These are phyloP conservation scores for Jamesozyma jinghongensis DNA, from an alignment of 805 yeast genomes.

Conservation along the genomic window DNA sequence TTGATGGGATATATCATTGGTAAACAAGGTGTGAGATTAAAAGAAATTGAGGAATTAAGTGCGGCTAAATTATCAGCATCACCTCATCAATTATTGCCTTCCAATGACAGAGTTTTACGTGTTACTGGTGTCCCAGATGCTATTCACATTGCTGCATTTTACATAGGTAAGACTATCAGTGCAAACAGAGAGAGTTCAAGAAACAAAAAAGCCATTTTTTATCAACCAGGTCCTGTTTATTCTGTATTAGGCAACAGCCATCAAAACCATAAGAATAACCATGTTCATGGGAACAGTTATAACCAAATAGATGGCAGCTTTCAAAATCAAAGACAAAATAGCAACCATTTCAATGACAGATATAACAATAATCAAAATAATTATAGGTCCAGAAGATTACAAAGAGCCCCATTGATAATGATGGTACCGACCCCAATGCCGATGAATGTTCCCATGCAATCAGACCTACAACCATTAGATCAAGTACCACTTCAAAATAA, in stretches of 20 bases:
- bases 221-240: slow-evolving; percentile 25
- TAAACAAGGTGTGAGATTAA: slow-evolving; percentile 58
- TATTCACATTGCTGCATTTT: slow-evolving; percentile 72
- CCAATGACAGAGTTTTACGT: slow-evolving; percentile 66
- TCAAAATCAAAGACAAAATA: not conserved
- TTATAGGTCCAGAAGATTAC: slow-evolving; percentile 12
- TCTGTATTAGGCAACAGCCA: slow-evolving; percentile 17
- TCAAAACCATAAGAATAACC: not conserved
- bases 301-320: not conserved
- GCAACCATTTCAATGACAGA: slow-evolving; percentile 1
- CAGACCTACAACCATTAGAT: slow-evolving; percentile 3
- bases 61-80: slow-evolving; percentile 72
- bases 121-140: slow-evolving; percentile 80
- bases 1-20: slow-evolving; percentile 78
- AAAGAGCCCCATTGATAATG: slow-evolving; percentile 11
- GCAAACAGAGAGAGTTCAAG: slow-evolving; percentile 44
- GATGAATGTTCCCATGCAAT: not conserved
- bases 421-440: slow-evolving; percentile 6
- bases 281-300: not conserved
- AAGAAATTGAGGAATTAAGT: slow-evolving; percentile 74
- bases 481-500: not conserved
- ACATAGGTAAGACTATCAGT: slow-evolving; percentile 57
- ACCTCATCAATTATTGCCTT: slow-evolving; percentile 58
- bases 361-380: not conserved
- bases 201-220: slow-evolving; percentile 34